Percentiles rank a stretch among this genome's conserved stretches.
Conservation (phyloP, 306 rosid species). For the Boehmeria nivea region DNA sequence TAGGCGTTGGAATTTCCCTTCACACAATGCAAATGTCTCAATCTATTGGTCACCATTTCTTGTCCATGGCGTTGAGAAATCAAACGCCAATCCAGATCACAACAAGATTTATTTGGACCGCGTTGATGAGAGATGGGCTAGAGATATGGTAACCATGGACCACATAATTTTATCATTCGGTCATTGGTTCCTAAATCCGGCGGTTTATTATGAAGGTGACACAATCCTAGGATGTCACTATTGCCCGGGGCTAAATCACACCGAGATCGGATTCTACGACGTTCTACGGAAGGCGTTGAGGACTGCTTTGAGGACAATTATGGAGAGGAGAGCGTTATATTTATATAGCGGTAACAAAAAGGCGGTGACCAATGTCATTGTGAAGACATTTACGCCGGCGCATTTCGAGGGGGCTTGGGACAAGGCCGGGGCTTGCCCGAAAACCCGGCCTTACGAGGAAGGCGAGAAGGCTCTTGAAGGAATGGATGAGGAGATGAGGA, state of each 20-base stretch:
- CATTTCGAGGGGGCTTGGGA: slow-evolving; percentile 98
- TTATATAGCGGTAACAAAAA: slow-evolving; percentile 3
- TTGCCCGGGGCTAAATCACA: slow-evolving; percentile 74
- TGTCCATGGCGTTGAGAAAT: slow-evolving; percentile 69
- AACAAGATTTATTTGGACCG: slow-evolving; percentile 58
- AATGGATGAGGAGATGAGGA: slow-evolving; percentile 77
- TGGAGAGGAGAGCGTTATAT: slow-evolving; percentile 46
- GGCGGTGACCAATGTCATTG: slow-evolving; percentile 38
- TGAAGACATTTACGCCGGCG: slow-evolving; percentile 82
- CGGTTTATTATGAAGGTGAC: slow-evolving; percentile 62
- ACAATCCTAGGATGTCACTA: slow-evolving; percentile 70
- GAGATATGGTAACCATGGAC: slow-evolving; percentile 48
- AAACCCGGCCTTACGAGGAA: slow-evolving; percentile 45
- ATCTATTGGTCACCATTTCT: slow-evolving; percentile 91
- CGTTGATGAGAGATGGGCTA: slow-evolving; percentile 71
- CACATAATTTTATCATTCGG: slow-evolving; percentile 64
- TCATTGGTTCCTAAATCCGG: slow-evolving; percentile 91
- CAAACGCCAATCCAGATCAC: slow-evolving; percentile 38
- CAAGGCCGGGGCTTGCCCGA: slow-evolving; percentile 75
- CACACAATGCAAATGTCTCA: slow-evolving; percentile 54
- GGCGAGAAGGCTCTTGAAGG: slow-evolving; percentile 62
- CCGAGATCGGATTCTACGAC: slow-evolving; percentile 79
- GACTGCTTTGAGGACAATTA: slow-evolving; percentile 45
- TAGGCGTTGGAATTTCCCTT: slow-evolving; percentile 58
- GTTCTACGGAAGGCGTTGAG: slow-evolving; percentile 65